A percentile compares a stretch with the other conserved stretches of the same genome.
Evolutionary conservation across 169 alveolate genomes (phyloP).

Genomic region (Cyclospora cayetanensis): DNA sequence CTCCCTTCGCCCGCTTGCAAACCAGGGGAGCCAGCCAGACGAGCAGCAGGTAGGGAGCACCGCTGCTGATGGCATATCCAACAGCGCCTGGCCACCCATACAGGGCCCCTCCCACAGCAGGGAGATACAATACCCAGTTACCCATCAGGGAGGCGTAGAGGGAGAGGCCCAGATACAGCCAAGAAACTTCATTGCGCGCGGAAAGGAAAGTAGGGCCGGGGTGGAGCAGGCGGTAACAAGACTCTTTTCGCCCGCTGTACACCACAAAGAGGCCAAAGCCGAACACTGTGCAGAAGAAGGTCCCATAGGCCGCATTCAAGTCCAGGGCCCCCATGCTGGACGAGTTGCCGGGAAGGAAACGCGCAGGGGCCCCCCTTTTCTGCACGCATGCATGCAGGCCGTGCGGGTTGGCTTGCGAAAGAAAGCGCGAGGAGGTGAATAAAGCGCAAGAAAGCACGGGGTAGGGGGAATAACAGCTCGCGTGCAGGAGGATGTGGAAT

Average conservation of each 20-base stretch:
- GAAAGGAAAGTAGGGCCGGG: conserved; percentile 37
- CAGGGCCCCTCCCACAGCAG: conserved; percentile 65
- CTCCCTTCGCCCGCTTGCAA: background rate
- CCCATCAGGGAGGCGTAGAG: conserved; percentile 71
- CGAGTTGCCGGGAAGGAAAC: too few relatives aligned
- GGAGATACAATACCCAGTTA: conserved; percentile 70
- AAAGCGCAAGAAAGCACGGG: too few relatives aligned
- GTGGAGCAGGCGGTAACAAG: background rate
- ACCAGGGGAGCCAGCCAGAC: conserved; percentile 46
- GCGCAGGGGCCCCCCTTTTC: too few relatives aligned
- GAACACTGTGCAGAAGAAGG: background rate
- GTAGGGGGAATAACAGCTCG: too few relatives aligned
- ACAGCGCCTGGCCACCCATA: conserved; percentile 57
- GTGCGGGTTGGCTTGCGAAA: too few relatives aligned
- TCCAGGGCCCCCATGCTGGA: background rate
- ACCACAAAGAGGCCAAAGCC: conserved; percentile 14
- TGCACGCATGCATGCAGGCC: too few relatives aligned
- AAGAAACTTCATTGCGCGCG: conserved; percentile 3
- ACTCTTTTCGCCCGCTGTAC: background rate
- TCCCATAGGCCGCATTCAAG: background rate
- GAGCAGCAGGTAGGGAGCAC: conserved; percentile 61
- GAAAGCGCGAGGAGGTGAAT: too few relatives aligned
- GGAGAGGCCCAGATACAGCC: conserved; percentile 59
- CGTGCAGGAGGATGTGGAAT: too few relatives aligned
- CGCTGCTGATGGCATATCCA: conserved; percentile 59